Conservation (phyloP, 805 yeast species). For the Nakazawaea siamensis region DNA sequence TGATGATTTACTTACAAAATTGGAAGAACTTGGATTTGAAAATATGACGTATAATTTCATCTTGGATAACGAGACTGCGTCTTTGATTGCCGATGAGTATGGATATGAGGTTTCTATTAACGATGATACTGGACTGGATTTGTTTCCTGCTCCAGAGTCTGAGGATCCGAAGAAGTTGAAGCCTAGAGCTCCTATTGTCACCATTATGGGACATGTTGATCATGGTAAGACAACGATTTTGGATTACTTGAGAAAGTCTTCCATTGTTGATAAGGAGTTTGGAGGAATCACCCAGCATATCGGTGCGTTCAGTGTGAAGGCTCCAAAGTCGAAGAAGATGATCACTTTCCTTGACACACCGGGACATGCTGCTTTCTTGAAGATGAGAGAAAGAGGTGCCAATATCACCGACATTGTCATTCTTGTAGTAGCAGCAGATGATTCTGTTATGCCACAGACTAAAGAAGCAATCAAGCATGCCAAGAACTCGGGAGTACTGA, state of each 20-base stretch:
- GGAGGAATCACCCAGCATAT: conserved; percentile 98
- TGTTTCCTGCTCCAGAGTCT: conserved; percentile 51
- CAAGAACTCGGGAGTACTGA: conserved; percentile 67
- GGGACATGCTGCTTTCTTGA: conserved; percentile 94
- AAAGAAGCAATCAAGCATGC: conserved; percentile 93
- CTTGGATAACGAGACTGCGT: conserved; percentile 78
- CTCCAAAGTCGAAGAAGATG: conserved; percentile 63
- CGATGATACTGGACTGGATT: conserved; percentile 50
- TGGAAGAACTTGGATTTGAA: conserved; percentile 68
- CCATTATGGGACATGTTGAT: conserved; percentile 98
- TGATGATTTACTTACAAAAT: conserved; percentile 45
- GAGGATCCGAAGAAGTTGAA: conserved; percentile 37
- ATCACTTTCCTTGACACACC: conserved; percentile 96
- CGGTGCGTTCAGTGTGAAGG: conserved; percentile 88
- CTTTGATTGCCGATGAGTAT: conserved; percentile 81
- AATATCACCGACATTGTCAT: conserved; percentile 86
- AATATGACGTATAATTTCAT: conserved; percentile 66
- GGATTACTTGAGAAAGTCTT: conserved; percentile 77
- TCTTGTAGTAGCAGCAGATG: conserved; percentile 94
- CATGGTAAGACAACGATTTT: conserved; percentile 96
- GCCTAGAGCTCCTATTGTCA: conserved; percentile 86
- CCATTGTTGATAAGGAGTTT: conserved; percentile 75
- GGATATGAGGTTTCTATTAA: conserved; percentile 58
- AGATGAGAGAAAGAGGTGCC: conserved; percentile 96
- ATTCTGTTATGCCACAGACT: conserved; percentile 97